Percentiles rank a stretch among this genome's conserved stretches.
phyloP scores from a whole-genome alignment of 2,329 filamentous ascomycete genomes.

The Penicillium palitans region DNA sequence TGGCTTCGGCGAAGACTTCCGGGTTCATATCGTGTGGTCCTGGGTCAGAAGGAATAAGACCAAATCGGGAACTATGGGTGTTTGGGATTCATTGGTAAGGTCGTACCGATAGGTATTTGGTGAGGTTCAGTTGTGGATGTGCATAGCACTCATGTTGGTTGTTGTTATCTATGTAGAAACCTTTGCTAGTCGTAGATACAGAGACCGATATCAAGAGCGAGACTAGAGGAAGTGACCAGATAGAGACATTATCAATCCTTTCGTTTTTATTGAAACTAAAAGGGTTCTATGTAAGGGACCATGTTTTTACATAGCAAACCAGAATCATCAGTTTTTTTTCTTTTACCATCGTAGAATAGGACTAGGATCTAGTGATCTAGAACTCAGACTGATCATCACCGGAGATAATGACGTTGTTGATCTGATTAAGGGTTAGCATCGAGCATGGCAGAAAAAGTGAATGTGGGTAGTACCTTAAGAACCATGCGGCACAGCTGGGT shows the following conservation, averaged over 20 bases:
- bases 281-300: conserved; percentile 29
- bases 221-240: not conserved
- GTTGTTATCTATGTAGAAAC: not conserved
- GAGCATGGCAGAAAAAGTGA: not conserved
- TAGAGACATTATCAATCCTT: conserved; percentile 27
- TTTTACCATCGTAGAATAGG: conserved; percentile 24
- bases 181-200: not conserved
- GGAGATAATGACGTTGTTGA: conserved; percentile 92
- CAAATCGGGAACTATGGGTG: not conserved
- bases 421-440: conserved; percentile 41
- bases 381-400: conserved; percentile 86
- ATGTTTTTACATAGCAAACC: conserved; percentile 29
- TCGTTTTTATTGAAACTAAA: conserved; percentile 26
- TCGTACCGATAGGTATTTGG: not conserved
- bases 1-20: not conserved
- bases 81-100: not conserved
- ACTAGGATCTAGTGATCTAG: conserved; percentile 50
- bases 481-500: conserved; percentile 99
- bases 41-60: not conserved
- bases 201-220: not conserved
- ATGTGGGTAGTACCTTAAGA: conserved; percentile 65
- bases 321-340: conserved; percentile 24
- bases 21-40: not conserved
- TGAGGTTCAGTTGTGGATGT: no score
- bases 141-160: not conserved